Percentiles rank a stretch among this genome's conserved stretches.
Conservation (phyloP, 306 rosid species). For the Acacia acuminata region DNA sequence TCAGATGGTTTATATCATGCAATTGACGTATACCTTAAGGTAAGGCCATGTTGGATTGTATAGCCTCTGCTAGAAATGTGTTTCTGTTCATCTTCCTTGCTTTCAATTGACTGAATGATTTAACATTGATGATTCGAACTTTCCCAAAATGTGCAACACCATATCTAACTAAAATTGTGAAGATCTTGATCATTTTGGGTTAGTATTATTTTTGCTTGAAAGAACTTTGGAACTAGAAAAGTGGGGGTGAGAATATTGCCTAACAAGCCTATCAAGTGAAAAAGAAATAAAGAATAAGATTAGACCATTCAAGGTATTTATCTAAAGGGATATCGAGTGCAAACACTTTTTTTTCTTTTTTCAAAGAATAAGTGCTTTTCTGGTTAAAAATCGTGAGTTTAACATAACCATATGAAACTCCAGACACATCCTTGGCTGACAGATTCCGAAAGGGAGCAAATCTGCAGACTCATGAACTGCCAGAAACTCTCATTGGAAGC, state of each 20-base stretch:
- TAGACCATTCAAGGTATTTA: constrained; percentile 12
- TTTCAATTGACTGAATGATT: neutral
- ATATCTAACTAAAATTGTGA: constrained; percentile 7
- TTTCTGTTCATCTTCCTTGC: neutral
- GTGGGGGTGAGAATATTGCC: neutral
- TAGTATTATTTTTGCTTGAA: neutral
- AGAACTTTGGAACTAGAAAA: neutral
- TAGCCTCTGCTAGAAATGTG: constrained; percentile 3
- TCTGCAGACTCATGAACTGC: constrained; percentile 82
- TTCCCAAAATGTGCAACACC: neutral
- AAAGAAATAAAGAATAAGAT: neutral
- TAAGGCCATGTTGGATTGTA: constrained; percentile 35
- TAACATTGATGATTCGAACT: neutral
- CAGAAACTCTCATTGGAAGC: constrained; percentile 85
- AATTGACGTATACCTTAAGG: constrained; percentile 86
- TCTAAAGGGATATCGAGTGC: neutral
- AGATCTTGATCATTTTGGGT: constrained; percentile 2
- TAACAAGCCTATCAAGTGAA: constrained; percentile 6
- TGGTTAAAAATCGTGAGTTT: constrained; percentile 15
- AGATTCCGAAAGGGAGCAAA: constrained; percentile 82
- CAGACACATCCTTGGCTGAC: constrained; percentile 91
- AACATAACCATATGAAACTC: constrained; percentile 25
- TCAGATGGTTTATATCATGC: constrained; percentile 86
- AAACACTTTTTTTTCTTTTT: neutral
- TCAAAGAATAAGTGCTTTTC: neutral